Percentiles rank a stretch among this genome's conserved stretches.
These are phyloP conservation scores for Stereum hirsutum DNA, from an alignment of 1,284 basidiomycete genomes.

Conservation along the genomic window DNA sequence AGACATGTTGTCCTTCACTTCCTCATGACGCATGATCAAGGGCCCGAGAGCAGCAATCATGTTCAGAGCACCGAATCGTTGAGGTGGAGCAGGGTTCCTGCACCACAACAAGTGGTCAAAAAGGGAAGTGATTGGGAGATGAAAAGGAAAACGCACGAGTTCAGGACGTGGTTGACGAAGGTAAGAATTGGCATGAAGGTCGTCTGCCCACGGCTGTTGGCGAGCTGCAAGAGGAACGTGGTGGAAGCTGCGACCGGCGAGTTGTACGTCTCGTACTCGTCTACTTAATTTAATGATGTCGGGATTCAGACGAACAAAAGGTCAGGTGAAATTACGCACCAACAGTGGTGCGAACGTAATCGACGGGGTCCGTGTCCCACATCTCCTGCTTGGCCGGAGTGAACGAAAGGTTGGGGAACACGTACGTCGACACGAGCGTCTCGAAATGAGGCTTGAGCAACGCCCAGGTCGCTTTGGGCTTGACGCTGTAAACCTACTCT, in stretches of 20 bases:
- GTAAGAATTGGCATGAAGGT: conserved; percentile 71
- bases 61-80: conserved; percentile 77
- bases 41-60: conserved; percentile 70
- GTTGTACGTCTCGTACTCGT: conserved; percentile 72
- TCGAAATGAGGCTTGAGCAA: conserved; percentile 78
- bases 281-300: conserved; percentile 25
- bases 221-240: conserved; percentile 69
- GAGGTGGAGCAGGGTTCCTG: conserved; percentile 46
- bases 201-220: conserved; percentile 67
- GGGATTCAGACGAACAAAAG: neutral
- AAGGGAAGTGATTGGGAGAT: neutral
- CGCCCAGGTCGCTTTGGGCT: conserved; percentile 82
- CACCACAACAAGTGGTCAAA: neutral
- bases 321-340: conserved; percentile 34
- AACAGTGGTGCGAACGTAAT: conserved; percentile 65
- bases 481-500: conserved; percentile 50
- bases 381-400: conserved; percentile 54
- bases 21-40: conserved; percentile 74
- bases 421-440: conserved; percentile 64
- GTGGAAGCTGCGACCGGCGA: conserved; percentile 73
- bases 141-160: conserved; percentile 37
- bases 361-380: conserved; percentile 74
- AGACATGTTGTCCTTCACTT: conserved; percentile 70
- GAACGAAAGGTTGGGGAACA: conserved; percentile 83
- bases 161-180: conserved; percentile 66